Conservation (phyloP, 805 yeast genomes). For the Candida corydali region DNA sequence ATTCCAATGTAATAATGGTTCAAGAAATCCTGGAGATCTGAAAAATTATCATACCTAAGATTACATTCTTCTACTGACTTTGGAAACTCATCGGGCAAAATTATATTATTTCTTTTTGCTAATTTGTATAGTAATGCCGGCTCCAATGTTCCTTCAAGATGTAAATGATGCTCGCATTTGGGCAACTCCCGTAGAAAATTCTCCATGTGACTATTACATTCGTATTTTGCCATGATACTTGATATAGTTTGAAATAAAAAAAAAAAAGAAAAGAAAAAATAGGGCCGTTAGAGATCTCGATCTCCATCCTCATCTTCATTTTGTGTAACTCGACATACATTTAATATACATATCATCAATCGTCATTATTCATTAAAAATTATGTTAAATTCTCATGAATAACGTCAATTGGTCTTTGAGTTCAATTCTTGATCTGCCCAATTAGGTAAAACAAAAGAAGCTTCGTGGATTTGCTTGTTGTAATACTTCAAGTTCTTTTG, state of each 20-base stretch:
- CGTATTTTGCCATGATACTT: slow-evolving; percentile 2
- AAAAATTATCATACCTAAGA: slow-evolving; percentile 56
- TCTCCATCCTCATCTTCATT: too few relatives aligned
- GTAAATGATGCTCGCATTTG: slow-evolving; percentile 85
- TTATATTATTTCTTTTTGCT: slow-evolving; percentile 60
- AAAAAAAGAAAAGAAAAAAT: too few relatives aligned
- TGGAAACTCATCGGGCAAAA: slow-evolving; percentile 63
- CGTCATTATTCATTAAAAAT: too few relatives aligned
- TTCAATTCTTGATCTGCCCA: slow-evolving; percentile 64
- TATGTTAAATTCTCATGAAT: too few relatives aligned
- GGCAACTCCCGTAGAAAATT: slow-evolving; percentile 66
- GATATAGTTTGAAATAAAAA: too few relatives aligned
- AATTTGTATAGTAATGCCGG: slow-evolving; percentile 69
- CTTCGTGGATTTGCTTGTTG: slow-evolving; percentile 77
- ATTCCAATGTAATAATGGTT: slow-evolving; percentile 79
- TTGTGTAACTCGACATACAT: too few relatives aligned
- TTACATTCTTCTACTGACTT: slow-evolving; percentile 52
- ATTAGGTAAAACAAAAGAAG: slow-evolving; percentile 87
- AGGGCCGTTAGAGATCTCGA: too few relatives aligned
- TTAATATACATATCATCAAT: too few relatives aligned
- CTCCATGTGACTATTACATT: slow-evolving; percentile 27
- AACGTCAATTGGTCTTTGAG: too few relatives aligned
- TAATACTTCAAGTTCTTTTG: slow-evolving; percentile 71
- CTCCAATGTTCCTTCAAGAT: slow-evolving; percentile 77
- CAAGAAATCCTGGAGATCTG: slow-evolving; percentile 72